Evolutionary conservation across 176 grass and related monocot genomes (phyloP), one percentile per base, ranked within the genome.

Genomic region (Saccharum spontaneum): DNA sequence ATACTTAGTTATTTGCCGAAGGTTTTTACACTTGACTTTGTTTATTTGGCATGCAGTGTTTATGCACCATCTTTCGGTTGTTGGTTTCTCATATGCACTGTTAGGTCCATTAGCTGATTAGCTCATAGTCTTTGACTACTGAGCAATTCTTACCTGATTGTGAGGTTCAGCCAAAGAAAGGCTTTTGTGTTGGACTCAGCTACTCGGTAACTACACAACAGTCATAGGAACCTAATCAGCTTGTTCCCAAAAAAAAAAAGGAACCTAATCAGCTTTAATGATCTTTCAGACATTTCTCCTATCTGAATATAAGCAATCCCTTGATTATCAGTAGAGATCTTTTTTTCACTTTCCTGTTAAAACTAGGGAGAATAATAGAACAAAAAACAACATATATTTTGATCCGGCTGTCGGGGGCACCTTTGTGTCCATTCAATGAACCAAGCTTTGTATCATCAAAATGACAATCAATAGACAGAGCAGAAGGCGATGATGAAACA

Each of bases 401-500:
- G 26, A 78, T 71, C 55, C 67, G 67, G 71, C 52, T 64, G 23
- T 52, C 23, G 23, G 8, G n/a, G 12, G 24, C 55, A 44, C 59
- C 34, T 38, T 69, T 10, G 18, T 23, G 52, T 86, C 7, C 54
- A 73, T 72, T 52, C 54, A 70, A 43, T 64, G 65, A 77, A 18
- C 23, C 9, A 71, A 71, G n/a, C 15, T 14, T 49, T 28, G 28
- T 36, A 68, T 79, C 23, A 23, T 63, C 61, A 43, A 89, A 63
- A 39, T 77, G 62, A 85, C 40, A 71, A 89, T 71, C 65, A 86
- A 77, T 54, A 18, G 11, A 55, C 72, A 72, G 40, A 52, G 48
- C n/a, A 64, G 49, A 69, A 63, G 18, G 41, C 3, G 49, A 31
- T 59, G 73, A 59, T 78, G 79, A 73, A 73, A 55, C 33, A 41